These are phyloP conservation scores for Clathrus columnatus DNA, from an alignment of 768 basidiomycete species.

Conservation along the genomic window DNA sequence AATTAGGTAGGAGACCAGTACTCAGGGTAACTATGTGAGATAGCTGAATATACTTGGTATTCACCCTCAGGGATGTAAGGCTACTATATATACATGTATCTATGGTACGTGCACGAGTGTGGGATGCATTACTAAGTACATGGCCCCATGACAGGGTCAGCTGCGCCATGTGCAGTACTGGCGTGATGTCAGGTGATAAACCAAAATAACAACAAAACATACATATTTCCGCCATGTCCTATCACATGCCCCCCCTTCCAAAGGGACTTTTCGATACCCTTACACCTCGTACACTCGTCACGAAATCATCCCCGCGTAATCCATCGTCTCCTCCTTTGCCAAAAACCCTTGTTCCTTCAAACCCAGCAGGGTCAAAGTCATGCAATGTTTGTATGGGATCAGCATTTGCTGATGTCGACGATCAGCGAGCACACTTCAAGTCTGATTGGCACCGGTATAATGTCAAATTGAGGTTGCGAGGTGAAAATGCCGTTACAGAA, in stretches of 20 bases:
- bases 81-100: too few relatives aligned
- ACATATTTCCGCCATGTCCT: too few relatives aligned
- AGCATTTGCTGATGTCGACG: slow-evolving; percentile 63
- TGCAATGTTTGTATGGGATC: slow-evolving; percentile 70
- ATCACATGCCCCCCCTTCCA: slow-evolving; percentile 66
- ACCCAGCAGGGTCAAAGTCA: slow-evolving; percentile 38
- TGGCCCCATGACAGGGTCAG: too few relatives aligned
- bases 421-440: slow-evolving; percentile 79
- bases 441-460: slow-evolving; percentile 99
- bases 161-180: too few relatives aligned
- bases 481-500: slow-evolving; percentile 56
- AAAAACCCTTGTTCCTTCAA: slow-evolving; percentile 20
- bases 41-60: too few relatives aligned
- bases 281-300: slow-evolving; percentile 54
- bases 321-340: slow-evolving; percentile 22
- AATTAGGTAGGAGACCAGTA: too few relatives aligned
- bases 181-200: too few relatives aligned
- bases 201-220: too few relatives aligned
- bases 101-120: too few relatives aligned
- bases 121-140: too few relatives aligned
- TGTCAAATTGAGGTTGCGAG: slow-evolving; percentile 69
- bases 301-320: slow-evolving; percentile 22
- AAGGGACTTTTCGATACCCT: slow-evolving; percentile 58
- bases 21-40: too few relatives aligned
- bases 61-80: too few relatives aligned